Percentiles rank a stretch among this genome's conserved stretches.
Conservation (phyloP, 2,329 filamentous ascomycete species). For the Ceratocystis colombiana region DNA sequence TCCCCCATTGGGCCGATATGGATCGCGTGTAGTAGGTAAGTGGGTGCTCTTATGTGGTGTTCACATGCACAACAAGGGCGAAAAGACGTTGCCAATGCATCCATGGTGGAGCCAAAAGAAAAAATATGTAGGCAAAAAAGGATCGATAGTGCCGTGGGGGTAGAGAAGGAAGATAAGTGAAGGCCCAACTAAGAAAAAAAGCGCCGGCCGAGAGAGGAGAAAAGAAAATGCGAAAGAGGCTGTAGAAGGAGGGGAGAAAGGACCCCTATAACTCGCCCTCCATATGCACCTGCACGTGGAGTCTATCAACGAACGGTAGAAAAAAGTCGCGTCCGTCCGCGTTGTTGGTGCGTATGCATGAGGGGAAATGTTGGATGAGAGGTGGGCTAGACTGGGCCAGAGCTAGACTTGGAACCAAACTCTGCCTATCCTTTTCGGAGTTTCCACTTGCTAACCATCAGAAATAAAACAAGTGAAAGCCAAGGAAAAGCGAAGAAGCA, state of each 20-base stretch:
- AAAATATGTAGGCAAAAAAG: too few relatives aligned
- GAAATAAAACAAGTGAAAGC: too few relatives aligned
- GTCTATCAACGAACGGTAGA: neutral
- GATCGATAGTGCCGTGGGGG: neutral
- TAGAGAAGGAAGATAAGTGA: neutral
- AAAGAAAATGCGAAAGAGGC: neutral
- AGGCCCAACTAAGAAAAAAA: neutral
- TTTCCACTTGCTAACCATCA: neutral
- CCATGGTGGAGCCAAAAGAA: neutral
- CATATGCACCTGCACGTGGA: conserved; percentile 6
- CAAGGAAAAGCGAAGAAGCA: too few relatives aligned
- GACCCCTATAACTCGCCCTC: neutral
- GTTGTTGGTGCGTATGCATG: conserved; percentile 3
- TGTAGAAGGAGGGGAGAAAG: neutral
- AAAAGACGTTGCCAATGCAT: neutral
- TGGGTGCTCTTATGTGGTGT: neutral
- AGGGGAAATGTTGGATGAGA: neutral
- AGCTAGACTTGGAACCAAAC: neutral
- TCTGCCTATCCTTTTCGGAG: neutral
- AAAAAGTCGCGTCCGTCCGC: neutral
- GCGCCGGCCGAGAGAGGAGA: neutral
- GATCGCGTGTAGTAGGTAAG: neutral
- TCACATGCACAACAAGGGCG: conserved; percentile 3
- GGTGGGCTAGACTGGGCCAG: neutral
- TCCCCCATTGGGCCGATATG: conserved; percentile 10